Conservation (phyloP, 352 stramenopile genomes). For the Globisporangium emineosum region DNA sequence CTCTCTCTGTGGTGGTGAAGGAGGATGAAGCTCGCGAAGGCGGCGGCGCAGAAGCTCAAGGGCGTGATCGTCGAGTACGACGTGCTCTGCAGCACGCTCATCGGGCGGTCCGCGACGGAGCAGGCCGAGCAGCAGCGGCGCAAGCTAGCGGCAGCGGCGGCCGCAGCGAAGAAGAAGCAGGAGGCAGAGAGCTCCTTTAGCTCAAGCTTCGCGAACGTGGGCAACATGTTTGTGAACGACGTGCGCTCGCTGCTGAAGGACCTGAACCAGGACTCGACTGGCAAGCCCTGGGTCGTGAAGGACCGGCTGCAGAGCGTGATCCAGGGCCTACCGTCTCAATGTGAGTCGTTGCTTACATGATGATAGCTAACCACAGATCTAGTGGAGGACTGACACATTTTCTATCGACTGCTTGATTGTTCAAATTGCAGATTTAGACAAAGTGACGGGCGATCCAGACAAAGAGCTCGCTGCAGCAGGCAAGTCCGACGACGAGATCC, state of each 20-base stretch:
- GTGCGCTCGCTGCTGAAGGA: conserved; percentile 61
- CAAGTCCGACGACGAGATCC: conserved; percentile 49
- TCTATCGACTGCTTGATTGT: neutral
- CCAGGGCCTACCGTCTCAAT: conserved; percentile 54
- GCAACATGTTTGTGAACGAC: conserved; percentile 60
- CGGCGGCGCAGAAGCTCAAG: conserved; percentile 67
- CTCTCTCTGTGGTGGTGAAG: too few relatives aligned
- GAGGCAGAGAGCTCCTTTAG: conserved; percentile 24
- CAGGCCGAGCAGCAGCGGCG: conserved; percentile 31
- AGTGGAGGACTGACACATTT: neutral
- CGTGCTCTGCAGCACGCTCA: conserved; percentile 65
- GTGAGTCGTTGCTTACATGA: too few relatives aligned
- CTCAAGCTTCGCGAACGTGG: conserved; percentile 26
- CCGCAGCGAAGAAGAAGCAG: conserved; percentile 17
- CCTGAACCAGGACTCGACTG: conserved; percentile 55
- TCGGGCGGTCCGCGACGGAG: conserved; percentile 39
- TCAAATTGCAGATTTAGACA: conserved; percentile 40
- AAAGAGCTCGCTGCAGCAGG: conserved; percentile 18
- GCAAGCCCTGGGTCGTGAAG: conserved; percentile 60
- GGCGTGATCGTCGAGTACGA: conserved; percentile 77
- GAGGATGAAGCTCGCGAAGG: conserved; percentile 64
- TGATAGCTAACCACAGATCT: too few relatives aligned
- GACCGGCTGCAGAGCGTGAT: conserved; percentile 62
- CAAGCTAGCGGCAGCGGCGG: conserved; percentile 17
- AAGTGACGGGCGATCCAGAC: conserved; percentile 36